Evolutionary conservation across 352 stramenopile genomes (phyloP).

Genomic region (Pythium rishiriense): DNA sequence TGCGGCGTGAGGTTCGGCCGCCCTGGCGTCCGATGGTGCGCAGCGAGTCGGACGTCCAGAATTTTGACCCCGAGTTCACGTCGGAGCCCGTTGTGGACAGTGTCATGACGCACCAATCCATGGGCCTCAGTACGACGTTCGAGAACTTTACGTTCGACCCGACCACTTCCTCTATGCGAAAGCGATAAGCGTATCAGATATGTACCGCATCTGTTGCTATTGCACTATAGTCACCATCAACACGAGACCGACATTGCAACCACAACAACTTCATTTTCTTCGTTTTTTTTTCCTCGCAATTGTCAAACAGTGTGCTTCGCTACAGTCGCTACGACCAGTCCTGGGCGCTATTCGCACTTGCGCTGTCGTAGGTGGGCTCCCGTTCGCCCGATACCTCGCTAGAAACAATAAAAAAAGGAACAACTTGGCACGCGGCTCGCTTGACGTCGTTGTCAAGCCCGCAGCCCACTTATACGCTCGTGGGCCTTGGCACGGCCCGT

Average conservation of each 20-base stretch:
- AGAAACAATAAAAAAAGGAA: background rate
- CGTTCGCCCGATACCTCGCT: slow-evolving; percentile 3
- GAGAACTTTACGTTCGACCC: slow-evolving; percentile 79
- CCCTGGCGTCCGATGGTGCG: slow-evolving; percentile 67
- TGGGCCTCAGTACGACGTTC: slow-evolving; percentile 60
- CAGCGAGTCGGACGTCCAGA: slow-evolving; percentile 74
- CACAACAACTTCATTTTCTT: background rate
- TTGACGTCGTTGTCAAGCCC: background rate
- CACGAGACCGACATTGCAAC: background rate
- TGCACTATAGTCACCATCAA: background rate
- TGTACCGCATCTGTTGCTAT: background rate
- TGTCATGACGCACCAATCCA: slow-evolving; percentile 67
- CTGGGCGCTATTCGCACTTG: too few species aligned
- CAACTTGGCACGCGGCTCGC: background rate
- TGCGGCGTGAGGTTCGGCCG: slow-evolving; percentile 52
- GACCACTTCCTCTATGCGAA: slow-evolving; percentile 34
- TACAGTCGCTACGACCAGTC: slow-evolving; percentile 1
- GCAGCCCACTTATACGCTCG: background rate
- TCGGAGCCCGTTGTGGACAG: slow-evolving; percentile 74
- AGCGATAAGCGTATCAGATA: background rate
- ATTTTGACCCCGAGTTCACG: slow-evolving; percentile 80
- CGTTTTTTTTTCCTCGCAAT: background rate
- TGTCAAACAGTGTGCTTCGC: background rate
- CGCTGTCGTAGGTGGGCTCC: background rate
- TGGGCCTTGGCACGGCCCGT: background rate